Percentiles rank a stretch among this genome's conserved stretches.
phyloP scores from a whole-genome alignment of 2,329 filamentous ascomycete genomes.

The Colletotrichum kahawae region DNA sequence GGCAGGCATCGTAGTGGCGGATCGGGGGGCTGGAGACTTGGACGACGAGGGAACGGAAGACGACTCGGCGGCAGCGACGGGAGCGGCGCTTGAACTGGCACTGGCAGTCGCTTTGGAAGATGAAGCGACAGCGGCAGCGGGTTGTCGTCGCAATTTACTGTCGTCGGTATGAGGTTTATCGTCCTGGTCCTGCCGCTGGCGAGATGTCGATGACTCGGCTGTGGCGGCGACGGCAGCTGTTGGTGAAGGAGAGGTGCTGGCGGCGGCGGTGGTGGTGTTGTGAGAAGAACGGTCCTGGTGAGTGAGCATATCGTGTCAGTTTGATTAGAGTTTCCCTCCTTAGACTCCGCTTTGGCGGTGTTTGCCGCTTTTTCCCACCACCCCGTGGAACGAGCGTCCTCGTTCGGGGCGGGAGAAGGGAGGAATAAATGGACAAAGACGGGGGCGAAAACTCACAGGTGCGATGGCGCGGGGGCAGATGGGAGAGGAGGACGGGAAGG shows the following conservation, averaged over 20 bases:
- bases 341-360: slow-evolving; percentile 22
- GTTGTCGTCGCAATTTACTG: slow-evolving; percentile 5
- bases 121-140: neutral
- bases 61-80: slow-evolving; percentile 2
- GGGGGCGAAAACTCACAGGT: slow-evolving; percentile 16
- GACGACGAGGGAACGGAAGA: slow-evolving; percentile 20
- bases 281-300: slow-evolving; percentile 17
- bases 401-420: slow-evolving; percentile 8
- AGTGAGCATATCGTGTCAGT: slow-evolving; percentile 24
- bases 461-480: slow-evolving; percentile 8
- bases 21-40: slow-evolving; percentile 22
- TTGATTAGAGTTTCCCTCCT: slow-evolving; percentile 23
- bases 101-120: neutral
- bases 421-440: slow-evolving; percentile 11
- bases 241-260: neutral
- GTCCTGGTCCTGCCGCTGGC: slow-evolving; percentile 16
- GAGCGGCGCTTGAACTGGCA: neutral
- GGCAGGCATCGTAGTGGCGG: slow-evolving; percentile 60
- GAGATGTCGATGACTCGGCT: slow-evolving; percentile 12
- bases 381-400: slow-evolving; percentile 13
- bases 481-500: neutral
- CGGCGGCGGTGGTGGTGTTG: slow-evolving; percentile 6
- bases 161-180: slow-evolving; percentile 3
- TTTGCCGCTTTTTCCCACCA: slow-evolving; percentile 19
- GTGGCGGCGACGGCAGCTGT: slow-evolving; percentile 1